Evolutionary conservation across 2,329 filamentous ascomycete species (phyloP).

Genomic region (Colletotrichum aenigma): DNA sequence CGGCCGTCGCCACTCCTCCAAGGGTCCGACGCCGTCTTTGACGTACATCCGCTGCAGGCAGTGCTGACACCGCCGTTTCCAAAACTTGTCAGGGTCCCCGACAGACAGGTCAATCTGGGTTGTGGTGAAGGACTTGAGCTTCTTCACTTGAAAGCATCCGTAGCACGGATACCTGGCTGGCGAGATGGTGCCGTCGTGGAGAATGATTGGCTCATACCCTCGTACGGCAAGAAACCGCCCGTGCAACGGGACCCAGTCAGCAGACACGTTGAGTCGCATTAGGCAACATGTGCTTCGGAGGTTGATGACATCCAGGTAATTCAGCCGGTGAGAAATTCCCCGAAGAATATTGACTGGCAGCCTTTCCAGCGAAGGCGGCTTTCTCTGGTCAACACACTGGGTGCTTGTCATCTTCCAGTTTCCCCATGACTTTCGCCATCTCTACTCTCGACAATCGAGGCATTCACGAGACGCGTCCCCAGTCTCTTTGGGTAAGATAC

Average conservation of each 20-base stretch:
- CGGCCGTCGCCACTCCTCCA: neutral
- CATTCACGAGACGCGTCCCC: neutral
- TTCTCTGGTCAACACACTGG: neutral
- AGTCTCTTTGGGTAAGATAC: neutral
- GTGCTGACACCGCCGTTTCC: neutral
- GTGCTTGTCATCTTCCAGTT: neutral
- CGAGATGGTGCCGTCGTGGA: neutral
- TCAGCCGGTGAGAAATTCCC: neutral
- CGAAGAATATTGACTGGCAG: neutral
- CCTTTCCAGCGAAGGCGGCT: neutral
- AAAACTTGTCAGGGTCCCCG: neutral
- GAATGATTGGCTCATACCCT: neutral
- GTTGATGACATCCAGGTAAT: neutral
- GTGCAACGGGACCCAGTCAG: neutral
- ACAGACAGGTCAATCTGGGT: neutral
- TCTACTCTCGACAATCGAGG: neutral
- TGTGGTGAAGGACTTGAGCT: neutral
- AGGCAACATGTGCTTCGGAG: neutral
- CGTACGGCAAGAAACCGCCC: neutral
- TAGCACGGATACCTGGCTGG: neutral
- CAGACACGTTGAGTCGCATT: neutral
- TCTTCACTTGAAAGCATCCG: neutral
- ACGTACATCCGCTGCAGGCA: neutral
- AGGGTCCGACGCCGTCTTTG: neutral
- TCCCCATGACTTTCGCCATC: neutral